These are phyloP conservation scores for Phytophthora cryptogea DNA, from an alignment of 352 stramenopile species.

Conservation along the genomic window DNA sequence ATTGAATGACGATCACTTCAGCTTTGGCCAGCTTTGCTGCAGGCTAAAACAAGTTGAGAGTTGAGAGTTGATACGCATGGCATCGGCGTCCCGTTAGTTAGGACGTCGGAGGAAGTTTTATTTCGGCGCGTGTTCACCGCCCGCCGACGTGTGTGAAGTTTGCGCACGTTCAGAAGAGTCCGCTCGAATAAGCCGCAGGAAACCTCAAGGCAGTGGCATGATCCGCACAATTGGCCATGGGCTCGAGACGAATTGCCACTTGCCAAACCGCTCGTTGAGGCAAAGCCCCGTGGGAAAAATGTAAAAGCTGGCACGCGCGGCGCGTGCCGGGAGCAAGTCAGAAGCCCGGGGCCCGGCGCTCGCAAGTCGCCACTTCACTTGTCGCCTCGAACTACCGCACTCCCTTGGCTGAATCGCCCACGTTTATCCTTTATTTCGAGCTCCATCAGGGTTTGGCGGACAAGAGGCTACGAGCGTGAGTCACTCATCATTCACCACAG, in stretches of 20 bases:
- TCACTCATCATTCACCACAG: conserved; percentile 14
- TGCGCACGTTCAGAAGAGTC: neutral
- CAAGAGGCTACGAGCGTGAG: conserved; percentile 2
- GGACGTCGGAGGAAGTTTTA: no score
- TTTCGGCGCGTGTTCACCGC: neutral
- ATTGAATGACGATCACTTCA: conserved; percentile 24
- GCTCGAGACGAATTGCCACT: conserved; percentile 17
- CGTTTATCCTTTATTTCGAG: conserved; percentile 28
- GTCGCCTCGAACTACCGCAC: neutral
- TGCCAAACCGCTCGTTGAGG: conserved; percentile 10
- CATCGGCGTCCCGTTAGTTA: no score
- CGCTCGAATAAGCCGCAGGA: conserved; percentile 6
- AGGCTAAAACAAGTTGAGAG: neutral
- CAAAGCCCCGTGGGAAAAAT: conserved; percentile 10
- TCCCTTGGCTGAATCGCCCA: neutral
- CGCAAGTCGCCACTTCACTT: conserved; percentile 2
- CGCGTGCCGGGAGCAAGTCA: conserved; percentile 25
- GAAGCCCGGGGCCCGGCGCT: neutral
- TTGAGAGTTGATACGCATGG: no score
- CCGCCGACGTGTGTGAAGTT: conserved; percentile 1
- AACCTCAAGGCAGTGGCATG: neutral
- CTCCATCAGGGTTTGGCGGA: neutral
- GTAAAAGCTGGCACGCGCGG: conserved; percentile 21
- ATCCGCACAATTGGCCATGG: neutral
- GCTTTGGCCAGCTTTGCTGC: neutral